Evolutionary conservation across 1,139 yeast species (phyloP), one percentile per base, ranked within the genome.

Genomic region (Scheffersomyces illinoinensis): DNA sequence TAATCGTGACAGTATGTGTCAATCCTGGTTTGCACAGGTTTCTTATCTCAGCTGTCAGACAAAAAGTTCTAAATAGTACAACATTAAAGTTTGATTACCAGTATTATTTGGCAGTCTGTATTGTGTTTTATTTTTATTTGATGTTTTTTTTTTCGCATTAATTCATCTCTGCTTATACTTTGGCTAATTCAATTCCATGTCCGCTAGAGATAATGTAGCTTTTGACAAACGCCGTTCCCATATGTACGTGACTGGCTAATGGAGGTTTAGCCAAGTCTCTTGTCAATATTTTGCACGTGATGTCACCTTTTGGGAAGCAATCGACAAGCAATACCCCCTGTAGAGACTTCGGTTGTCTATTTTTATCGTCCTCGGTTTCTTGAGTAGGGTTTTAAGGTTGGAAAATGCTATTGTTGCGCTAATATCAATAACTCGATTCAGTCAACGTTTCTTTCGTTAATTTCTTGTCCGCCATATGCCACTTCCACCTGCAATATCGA

Each of bases 1-100:
- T 48, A 48, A 48, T 48, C 43, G 6, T 48, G 51, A 48, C 51
- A 48, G 51, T 48, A 48, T 48, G 51, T 48, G 51, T 48, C 51
- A 48, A 48, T 48, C 51, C 51, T 10, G 51, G 24, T 48, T 20
- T 48, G 43, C 51, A 48, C 51, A 17, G 51, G 21, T 48, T 19
- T 48, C 51, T 21, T 24, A 48, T 19, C 24, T 24, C 8, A 20
- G n/a, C 51, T 48, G 51, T 48, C 51, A 48, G 51, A 48, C 51
- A 48, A 21, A 48, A 48, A 48, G 21, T 48, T 20, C n/a, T 33
- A 33, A 33, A 10, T 33, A 33, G 43, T 33, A 33, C 43, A 10
- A 33, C 43, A 33, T 33, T 33, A 4, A 33, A 33, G 43, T 33
- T 33, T 33, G 43, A 33, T 33, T 33, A 33, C 43, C 43, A 12